These are phyloP conservation scores for Neonectria hederae DNA, from an alignment of 2,329 filamentous ascomycete genomes.

Conservation along the genomic window DNA sequence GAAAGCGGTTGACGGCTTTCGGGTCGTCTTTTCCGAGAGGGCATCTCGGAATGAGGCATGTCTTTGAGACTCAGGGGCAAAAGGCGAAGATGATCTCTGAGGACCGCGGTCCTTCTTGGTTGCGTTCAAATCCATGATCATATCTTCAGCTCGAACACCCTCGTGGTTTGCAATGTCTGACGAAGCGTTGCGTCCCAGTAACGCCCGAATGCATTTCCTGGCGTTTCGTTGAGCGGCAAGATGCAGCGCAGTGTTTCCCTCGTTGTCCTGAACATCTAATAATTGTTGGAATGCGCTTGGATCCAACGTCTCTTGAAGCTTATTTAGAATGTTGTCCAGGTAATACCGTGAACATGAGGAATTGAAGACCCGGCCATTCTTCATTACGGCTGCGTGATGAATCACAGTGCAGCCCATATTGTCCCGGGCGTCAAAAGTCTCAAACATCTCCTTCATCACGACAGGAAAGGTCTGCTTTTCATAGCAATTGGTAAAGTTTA, in stretches of 20 bases:
- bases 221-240: conserved; percentile 83
- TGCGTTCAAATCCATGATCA: conserved; percentile 81
- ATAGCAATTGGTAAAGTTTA: conserved; percentile 96
- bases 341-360: conserved; percentile 93
- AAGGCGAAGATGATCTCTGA: conserved; percentile 80
- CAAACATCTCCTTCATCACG: conserved; percentile 83
- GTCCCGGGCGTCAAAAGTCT: conserved; percentile 83
- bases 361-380: conserved; percentile 81
- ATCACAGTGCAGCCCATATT: conserved; percentile 87
- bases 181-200: conserved; percentile 81
- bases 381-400: conserved; percentile 92
- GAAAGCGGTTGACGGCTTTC: conserved; percentile 55
- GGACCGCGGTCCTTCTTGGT: conserved; percentile 72
- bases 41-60: conserved; percentile 64
- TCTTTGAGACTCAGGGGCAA: conserved; percentile 68
- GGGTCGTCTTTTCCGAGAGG: conserved; percentile 53
- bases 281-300: conserved; percentile 80
- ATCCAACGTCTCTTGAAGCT: conserved; percentile 80
- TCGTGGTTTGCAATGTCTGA: conserved; percentile 85
- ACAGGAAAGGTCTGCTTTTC: conserved; percentile 91
- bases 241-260: conserved; percentile 87
- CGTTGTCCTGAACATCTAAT: conserved; percentile 82
- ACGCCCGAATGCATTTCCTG: conserved; percentile 85
- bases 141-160: conserved; percentile 83
- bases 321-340: conserved; percentile 88